These are phyloP conservation scores for Xylaria palmicola DNA, from an alignment of 495 filamentous ascomycete species.

Conservation along the genomic window DNA sequence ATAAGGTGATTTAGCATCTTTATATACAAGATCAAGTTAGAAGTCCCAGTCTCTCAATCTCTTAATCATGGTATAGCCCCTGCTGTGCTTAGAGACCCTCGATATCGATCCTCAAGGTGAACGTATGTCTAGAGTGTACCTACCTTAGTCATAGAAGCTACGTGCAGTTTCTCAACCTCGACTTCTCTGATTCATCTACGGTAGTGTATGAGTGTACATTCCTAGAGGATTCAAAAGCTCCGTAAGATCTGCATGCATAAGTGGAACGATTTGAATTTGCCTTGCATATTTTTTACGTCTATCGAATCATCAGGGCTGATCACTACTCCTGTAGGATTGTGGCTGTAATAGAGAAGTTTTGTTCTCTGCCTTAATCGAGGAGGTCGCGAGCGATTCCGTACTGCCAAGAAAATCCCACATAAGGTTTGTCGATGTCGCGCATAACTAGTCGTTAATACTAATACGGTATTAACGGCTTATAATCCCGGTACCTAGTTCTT, in stretches of 20 bases:
- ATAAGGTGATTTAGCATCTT: conserved; percentile 3
- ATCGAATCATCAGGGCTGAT: background rate
- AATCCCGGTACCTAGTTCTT: no score
- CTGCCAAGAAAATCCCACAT: background rate
- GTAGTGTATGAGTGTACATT: background rate
- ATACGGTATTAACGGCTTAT: no score
- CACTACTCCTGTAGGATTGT: background rate
- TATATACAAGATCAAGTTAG: conserved; percentile 1
- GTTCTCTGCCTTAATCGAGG: background rate
- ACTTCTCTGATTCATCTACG: background rate
- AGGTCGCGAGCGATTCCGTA: background rate
- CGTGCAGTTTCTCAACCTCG: background rate
- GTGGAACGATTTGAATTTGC: no score
- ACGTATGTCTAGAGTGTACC: background rate
- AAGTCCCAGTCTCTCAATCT: background rate
- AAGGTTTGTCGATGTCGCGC: no score
- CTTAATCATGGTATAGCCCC: background rate
- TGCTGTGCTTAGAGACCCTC: background rate
- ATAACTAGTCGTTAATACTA: no score
- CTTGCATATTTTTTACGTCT: background rate
- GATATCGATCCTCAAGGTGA: background rate
- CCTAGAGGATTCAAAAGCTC: no score
- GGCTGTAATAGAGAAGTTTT: background rate
- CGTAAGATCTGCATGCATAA: no score
- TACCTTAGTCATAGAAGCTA: background rate